phyloP scores from a whole-genome alignment of 352 stramenopile species.

The Elongisporangium anandrum region DNA sequence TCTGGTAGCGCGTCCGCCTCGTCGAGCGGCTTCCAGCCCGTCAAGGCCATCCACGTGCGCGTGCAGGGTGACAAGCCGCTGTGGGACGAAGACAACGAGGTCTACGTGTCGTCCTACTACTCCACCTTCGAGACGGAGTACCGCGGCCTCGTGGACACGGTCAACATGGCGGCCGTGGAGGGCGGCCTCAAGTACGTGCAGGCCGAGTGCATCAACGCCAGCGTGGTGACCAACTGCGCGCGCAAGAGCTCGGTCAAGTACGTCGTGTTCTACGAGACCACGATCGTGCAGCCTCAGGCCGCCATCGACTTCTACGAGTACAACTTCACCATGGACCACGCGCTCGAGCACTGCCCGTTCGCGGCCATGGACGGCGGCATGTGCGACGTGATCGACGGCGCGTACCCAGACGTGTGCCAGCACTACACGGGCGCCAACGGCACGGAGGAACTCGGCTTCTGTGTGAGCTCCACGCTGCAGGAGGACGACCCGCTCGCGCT shows the following conservation, averaged over 20 bases:
- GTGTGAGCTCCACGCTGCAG: conserved; percentile 31
- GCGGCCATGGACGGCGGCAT: conserved; percentile 54
- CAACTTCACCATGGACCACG: conserved; percentile 7
- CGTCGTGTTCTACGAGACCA: conserved; percentile 63
- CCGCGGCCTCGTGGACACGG: conserved; percentile 34
- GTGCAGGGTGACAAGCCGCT: conserved; percentile 44
- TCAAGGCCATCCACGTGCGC: conserved; percentile 42
- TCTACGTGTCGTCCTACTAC: conserved; percentile 36
- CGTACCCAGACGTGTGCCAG: conserved; percentile 35
- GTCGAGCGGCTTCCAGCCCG: conserved; percentile 22
- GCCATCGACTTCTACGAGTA: conserved; percentile 42
- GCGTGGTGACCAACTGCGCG: conserved; percentile 27
- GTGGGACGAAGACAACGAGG: conserved; percentile 26
- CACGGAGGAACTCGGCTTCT: conserved; percentile 41
- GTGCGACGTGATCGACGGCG: conserved; percentile 36
- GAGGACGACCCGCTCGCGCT: conserved; percentile 48
- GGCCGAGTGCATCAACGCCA: conserved; percentile 53
- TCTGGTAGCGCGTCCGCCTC: conserved; percentile 1
- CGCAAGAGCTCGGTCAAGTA: conserved; percentile 61
- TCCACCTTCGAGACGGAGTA: conserved; percentile 36
- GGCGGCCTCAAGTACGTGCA: conserved; percentile 58
- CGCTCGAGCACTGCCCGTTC: conserved; percentile 47
- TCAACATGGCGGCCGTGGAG: conserved; percentile 52
- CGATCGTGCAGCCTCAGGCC: conserved; percentile 33
- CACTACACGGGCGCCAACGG: conserved; percentile 45